phyloP scores from a whole-genome alignment of 345 rosid genomes.

The Pelargonium nanum region DNA sequence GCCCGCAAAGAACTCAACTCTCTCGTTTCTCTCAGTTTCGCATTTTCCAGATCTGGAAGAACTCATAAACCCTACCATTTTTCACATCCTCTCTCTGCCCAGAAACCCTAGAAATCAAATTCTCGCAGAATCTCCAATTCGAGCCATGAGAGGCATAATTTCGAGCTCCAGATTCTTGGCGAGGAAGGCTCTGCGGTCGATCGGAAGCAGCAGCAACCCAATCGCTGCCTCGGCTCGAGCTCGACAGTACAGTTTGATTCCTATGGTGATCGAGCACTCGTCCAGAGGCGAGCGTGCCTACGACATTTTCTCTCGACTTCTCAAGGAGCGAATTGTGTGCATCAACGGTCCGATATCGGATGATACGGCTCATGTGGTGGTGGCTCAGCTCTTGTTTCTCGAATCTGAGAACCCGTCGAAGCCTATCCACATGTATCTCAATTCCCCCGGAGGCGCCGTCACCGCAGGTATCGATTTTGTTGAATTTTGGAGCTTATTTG shows the following conservation, averaged over 20 bases:
- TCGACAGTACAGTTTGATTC: constrained; percentile 61
- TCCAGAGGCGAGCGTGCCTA: constrained; percentile 97
- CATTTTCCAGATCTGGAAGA: neutral
- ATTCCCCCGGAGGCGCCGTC: constrained; percentile 97
- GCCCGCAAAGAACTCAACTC: neutral
- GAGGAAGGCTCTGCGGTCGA: neutral
- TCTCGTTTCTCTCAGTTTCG: neutral
- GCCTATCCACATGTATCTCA: constrained; percentile 94
- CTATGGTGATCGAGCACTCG: constrained; percentile 97
- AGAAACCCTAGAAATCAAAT: constrained; percentile 5
- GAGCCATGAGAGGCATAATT: constrained; percentile 6
- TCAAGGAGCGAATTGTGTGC: constrained; percentile 88
- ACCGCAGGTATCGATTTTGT: constrained; percentile 57
- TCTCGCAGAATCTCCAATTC: neutral
- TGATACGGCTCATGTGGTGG: constrained; percentile 88
- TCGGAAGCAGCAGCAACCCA: neutral
- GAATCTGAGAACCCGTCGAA: constrained; percentile 96
- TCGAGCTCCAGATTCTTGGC: constrained; percentile 8
- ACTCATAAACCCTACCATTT: neutral
- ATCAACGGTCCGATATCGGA: constrained; percentile 89
- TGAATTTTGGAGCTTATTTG: neutral
- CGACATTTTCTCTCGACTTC: constrained; percentile 87
- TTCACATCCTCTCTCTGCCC: neutral
- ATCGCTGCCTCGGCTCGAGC: neutral
- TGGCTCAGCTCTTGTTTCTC: constrained; percentile 95